phyloP scores from a whole-genome alignment of 257 asterid species.

The Osmanthus fragrans region DNA sequence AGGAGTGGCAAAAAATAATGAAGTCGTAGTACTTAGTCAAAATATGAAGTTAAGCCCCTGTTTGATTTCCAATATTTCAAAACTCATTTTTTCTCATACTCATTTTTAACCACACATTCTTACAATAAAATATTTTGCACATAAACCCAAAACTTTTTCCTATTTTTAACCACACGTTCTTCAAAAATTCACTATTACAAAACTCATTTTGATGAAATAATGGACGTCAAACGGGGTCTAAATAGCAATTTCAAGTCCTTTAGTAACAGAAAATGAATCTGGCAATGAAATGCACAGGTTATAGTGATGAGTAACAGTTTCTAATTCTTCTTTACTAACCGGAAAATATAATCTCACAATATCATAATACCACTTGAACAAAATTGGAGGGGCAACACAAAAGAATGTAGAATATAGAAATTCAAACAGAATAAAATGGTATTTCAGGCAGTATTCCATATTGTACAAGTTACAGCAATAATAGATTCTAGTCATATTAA shows the following conservation, averaged over 20 bases:
- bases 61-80: no score
- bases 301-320: not conserved
- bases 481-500: not conserved
- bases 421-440: not conserved
- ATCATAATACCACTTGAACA: not conserved
- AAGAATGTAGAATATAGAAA: not conserved
- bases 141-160: no score
- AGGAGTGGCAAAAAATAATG: not conserved
- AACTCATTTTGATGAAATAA: no score
- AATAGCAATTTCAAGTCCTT: not conserved
- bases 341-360: not conserved
- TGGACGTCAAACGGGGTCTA: no score
- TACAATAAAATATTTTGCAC: no score
- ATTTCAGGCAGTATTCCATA: slow-evolving; percentile 1
- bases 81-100: no score
- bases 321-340: not conserved
- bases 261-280: not conserved
- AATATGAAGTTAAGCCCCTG: not conserved
- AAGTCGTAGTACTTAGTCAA: not conserved
- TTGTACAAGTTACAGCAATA: not conserved
- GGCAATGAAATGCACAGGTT: not conserved
- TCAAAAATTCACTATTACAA: no score
- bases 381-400: not conserved
- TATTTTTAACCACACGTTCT: no score
- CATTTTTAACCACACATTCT: no score